phyloP scores from a whole-genome alignment of 2,329 filamentous ascomycete genomes.

The Chrysoporthe puriensis region DNA sequence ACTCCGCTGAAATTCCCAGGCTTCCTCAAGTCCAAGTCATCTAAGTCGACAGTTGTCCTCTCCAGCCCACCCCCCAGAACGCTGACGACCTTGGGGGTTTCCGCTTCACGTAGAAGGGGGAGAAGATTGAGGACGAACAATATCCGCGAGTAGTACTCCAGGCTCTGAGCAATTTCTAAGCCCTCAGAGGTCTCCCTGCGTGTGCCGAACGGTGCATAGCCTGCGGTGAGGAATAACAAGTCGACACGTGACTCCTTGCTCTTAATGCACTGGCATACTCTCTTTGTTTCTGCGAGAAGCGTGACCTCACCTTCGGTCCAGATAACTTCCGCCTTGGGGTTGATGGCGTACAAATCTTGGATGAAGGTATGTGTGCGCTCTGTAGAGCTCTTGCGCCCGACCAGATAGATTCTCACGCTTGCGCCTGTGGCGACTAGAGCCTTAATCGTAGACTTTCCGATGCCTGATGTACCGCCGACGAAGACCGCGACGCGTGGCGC shows the following conservation, averaged over 20 bases:
- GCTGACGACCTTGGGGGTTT: slow-evolving; percentile 40
- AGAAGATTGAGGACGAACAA: slow-evolving; percentile 45
- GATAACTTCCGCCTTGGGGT: no score
- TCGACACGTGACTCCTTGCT: slow-evolving; percentile 44
- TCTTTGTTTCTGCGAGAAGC: slow-evolving; percentile 47
- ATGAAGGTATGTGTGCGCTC: no score
- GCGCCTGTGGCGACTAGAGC: no score
- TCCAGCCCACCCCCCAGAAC: slow-evolving; percentile 42
- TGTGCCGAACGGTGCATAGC: slow-evolving; percentile 46
- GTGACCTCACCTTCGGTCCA: slow-evolving; percentile 25
- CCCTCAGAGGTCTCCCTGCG: slow-evolving; percentile 47
- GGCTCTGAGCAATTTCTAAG: slow-evolving; percentile 43
- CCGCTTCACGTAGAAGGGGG: slow-evolving; percentile 40
- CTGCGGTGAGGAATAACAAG: slow-evolving; percentile 48
- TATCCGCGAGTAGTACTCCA: slow-evolving; percentile 50
- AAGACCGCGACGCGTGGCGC: no score
- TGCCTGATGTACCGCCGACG: no score
- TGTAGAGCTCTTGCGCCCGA: no score
- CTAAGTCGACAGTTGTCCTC: slow-evolving; percentile 33
- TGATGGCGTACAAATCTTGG: no score
- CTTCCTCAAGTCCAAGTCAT: slow-evolving; percentile 42
- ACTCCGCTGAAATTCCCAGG: slow-evolving; percentile 37
- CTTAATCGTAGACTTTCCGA: no score
- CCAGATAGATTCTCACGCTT: no score
- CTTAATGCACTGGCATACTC: slow-evolving; percentile 44